Base-by-base conservation (phyloP, 164 flowering plant genomes). In the Dillenia suffruticosa region DNA sequence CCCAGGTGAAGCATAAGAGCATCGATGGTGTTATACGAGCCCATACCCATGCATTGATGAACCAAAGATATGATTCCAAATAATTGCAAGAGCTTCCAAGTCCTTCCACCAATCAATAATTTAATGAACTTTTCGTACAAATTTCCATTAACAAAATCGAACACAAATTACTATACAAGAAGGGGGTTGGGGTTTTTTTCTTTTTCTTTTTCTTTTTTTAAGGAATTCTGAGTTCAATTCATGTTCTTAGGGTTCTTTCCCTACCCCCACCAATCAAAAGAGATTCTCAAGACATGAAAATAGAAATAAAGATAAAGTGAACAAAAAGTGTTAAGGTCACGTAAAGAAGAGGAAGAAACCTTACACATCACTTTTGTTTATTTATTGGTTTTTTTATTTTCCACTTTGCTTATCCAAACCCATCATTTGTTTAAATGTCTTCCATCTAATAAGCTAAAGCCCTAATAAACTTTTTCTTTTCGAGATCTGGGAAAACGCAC, bases 221-320 rank as follows among this genome's bases (percentile, higher is more conserved):
- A 19, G 49, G 44, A 14, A 17, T 40, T 44, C 12, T 6, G 9
- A 13, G 46, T 45, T n/a, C 40, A 58, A 65, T 50, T 65, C 57
- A 51, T 65, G 49, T 50, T 32, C 56, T n/a, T 12, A 57, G 57
- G 56, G 56, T 45, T 65, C 32, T 53, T 57, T 12, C 62, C 45
- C 48, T 43, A 43, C 55, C 61, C 15, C 50, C 58, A 44, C 59
- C 51, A 44, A 51, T 58, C 50, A 56, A 64, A 26, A 32, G 54
- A 46, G 59, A 63, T 63, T 46, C 65, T 55, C 17, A 54, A 54
- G 40, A 32, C 40, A 32, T 32, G 40, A 63, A 54, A 45, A n/a
- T n/a, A 44, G 13, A 26, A 59, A 47, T 17, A 19, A 43, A 58
- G 15, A 22, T 9, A 59, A 45, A 48, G 26, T 47, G 8, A 19